These are phyloP conservation scores for Podospora pseudopauciseta DNA, from an alignment of 495 filamentous ascomycete genomes.

Conservation along the genomic window DNA sequence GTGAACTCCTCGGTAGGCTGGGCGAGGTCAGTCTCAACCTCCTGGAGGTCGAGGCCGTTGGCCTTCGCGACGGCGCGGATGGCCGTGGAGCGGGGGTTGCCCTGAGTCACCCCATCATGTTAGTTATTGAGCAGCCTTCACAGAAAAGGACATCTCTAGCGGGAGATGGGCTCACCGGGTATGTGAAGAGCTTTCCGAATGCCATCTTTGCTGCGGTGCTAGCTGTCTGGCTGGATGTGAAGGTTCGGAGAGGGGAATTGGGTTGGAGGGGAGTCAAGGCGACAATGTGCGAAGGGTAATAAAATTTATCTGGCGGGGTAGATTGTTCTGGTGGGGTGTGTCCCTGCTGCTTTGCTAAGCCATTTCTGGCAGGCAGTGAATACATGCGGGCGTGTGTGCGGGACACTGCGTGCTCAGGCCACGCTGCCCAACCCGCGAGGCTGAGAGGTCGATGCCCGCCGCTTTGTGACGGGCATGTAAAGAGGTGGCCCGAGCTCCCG, in stretches of 20 bases:
- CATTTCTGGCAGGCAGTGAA: not conserved
- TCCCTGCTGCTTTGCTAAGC: conserved; percentile 12
- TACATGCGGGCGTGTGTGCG: conserved; percentile 6
- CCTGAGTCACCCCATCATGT: conserved; percentile 48
- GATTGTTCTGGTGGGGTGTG: conserved; percentile 22
- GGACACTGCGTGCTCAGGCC: not conserved
- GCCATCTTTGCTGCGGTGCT: conserved; percentile 59
- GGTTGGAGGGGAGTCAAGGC: conserved; percentile 21
- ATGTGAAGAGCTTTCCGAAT: conserved; percentile 95
- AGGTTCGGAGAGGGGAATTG: conserved; percentile 14
- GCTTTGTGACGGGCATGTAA: not conserved
- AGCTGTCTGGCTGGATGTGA: conserved; percentile 13
- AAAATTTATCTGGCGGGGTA: conserved; percentile 37
- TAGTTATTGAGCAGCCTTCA: conserved; percentile 25
- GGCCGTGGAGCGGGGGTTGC: conserved; percentile 82
- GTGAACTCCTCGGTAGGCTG: conserved; percentile 69
- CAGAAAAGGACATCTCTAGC: not conserved
- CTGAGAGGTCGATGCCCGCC: not conserved
- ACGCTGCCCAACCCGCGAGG: not conserved
- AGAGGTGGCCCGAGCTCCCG: conserved; percentile 18
- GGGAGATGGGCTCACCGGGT: conserved; percentile 57
- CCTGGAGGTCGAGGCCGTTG: conserved; percentile 86
- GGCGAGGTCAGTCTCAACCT: conserved; percentile 63
- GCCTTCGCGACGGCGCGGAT: conserved; percentile 91
- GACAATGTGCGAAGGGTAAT: conserved; percentile 21